Percentiles rank a stretch among this genome's conserved stretches.
Conservation (phyloP, 768 basidiomycete species). For the Cystofilobasidium ferigula region DNA sequence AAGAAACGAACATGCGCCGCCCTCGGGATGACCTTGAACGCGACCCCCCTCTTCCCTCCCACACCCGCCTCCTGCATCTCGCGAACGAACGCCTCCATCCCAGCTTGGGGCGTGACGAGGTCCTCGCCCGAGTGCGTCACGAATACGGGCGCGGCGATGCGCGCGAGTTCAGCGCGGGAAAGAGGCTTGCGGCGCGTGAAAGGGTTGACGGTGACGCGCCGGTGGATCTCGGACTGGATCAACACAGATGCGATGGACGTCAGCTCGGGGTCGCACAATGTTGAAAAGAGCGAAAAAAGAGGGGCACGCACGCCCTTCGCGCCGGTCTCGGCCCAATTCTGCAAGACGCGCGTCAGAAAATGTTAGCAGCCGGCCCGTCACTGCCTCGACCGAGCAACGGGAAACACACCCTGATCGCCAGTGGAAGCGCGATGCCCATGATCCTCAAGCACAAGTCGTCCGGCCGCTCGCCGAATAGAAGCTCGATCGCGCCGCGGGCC, state of each 20-base stretch:
- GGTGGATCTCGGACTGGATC: slow-evolving; percentile 1
- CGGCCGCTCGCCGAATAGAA: slow-evolving; percentile 12
- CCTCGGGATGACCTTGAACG: neutral
- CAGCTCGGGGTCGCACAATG: neutral
- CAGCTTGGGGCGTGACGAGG: neutral
- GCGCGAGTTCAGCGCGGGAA: neutral
- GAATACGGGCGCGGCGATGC: neutral
- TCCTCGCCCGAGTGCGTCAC: neutral
- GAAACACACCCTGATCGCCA: too few species aligned
- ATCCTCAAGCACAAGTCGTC: neutral
- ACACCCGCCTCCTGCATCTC: neutral
- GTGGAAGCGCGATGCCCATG: neutral
- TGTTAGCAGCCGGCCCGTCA: too few species aligned
- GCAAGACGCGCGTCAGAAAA: too few species aligned
- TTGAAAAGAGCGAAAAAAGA: neutral
- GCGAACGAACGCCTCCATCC: neutral
- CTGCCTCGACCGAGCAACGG: too few species aligned
- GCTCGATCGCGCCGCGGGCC: slow-evolving; percentile 13
- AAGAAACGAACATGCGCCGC: neutral
- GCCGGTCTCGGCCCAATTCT: neutral
- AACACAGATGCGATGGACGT: neutral
- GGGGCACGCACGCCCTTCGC: neutral
- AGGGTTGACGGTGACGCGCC: neutral
- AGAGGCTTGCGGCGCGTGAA: neutral
- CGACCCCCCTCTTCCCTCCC: neutral